phyloP scores from a whole-genome alignment of 2,329 filamentous ascomycete species.

The Bretziella fagacearum region DNA sequence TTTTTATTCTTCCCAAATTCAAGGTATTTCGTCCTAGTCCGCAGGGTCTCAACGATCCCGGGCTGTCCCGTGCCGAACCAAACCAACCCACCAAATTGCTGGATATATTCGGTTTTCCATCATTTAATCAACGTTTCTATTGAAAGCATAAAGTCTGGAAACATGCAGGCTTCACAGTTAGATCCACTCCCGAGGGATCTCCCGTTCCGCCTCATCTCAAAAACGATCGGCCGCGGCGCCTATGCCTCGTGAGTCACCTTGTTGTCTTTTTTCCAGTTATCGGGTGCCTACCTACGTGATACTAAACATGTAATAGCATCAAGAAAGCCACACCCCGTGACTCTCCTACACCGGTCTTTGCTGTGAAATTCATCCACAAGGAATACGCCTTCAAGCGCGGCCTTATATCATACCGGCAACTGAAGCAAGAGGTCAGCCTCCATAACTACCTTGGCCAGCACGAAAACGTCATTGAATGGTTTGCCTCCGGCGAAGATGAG shows the following conservation, averaged over 20 bases:
- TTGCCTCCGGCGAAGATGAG: constrained; percentile 67
- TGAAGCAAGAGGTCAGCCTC: constrained; percentile 78
- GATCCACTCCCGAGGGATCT: constrained; percentile 71
- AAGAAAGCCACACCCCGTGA: constrained; percentile 77
- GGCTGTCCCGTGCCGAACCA: too few relatives aligned
- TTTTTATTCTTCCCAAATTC: too few relatives aligned
- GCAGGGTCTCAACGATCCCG: too few relatives aligned
- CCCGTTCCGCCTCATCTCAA: constrained; percentile 87
- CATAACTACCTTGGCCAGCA: constrained; percentile 81
- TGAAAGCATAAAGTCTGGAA: too few relatives aligned
- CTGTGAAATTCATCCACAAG: constrained; percentile 98
- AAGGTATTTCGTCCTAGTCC: too few relatives aligned
- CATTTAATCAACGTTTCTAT: too few relatives aligned
- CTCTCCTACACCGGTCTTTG: constrained; percentile 59
- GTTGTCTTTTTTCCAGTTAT: constrained; percentile 10
- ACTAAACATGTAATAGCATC: constrained; percentile 39
- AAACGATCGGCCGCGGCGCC: constrained; percentile 88
- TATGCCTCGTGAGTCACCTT: constrained; percentile 66
- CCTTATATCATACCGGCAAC: constrained; percentile 72
- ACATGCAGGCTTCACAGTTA: constrained; percentile 47
- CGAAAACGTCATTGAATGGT: constrained; percentile 85
- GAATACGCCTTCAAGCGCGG: constrained; percentile 81
- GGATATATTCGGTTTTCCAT: too few relatives aligned
- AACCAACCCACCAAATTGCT: too few relatives aligned
- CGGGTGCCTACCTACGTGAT: too few relatives aligned